Percentiles rank a stretch among this genome's conserved stretches.
phyloP scores from a whole-genome alignment of 805 yeast genomes.

The Candida coleopterorum region DNA sequence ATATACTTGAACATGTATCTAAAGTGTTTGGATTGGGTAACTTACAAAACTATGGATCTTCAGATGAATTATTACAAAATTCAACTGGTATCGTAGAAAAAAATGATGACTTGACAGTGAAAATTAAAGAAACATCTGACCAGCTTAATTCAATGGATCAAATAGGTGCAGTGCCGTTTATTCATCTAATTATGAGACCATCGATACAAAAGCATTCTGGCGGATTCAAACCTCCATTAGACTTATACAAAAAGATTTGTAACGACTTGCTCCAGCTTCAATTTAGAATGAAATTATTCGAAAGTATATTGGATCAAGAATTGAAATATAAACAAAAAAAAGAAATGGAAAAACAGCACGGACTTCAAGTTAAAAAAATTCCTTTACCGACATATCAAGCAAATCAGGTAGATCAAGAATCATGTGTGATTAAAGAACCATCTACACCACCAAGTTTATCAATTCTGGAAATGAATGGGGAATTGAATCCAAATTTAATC shows the following conservation, averaged over 20 bases:
- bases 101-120: constrained; percentile 5
- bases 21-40: constrained; percentile 17
- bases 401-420: not conserved
- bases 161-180: constrained; percentile 35
- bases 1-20: constrained; percentile 31
- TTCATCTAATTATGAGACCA: constrained; percentile 38
- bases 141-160: constrained; percentile 30
- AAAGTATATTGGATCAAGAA: constrained; percentile 21
- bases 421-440: not conserved
- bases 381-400: constrained; percentile 6
- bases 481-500: not conserved
- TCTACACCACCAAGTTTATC: not conserved
- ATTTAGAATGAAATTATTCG: constrained; percentile 18
- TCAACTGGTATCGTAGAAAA: constrained; percentile 6
- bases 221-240: constrained; percentile 39
- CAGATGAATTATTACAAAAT: constrained; percentile 19
- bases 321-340: constrained; percentile 24
- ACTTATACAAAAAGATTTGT: constrained; percentile 21
- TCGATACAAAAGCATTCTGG: constrained; percentile 29
- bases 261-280: constrained; percentile 23
- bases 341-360: constrained; percentile 20
- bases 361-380: constrained; percentile 1
- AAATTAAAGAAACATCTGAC: constrained; percentile 7
- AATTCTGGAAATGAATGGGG: not conserved
- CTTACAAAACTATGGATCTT: constrained; percentile 22